Evolutionary conservation across 1,284 basidiomycete genomes (phyloP).

Genomic region (Ustilago vetiveriae): DNA sequence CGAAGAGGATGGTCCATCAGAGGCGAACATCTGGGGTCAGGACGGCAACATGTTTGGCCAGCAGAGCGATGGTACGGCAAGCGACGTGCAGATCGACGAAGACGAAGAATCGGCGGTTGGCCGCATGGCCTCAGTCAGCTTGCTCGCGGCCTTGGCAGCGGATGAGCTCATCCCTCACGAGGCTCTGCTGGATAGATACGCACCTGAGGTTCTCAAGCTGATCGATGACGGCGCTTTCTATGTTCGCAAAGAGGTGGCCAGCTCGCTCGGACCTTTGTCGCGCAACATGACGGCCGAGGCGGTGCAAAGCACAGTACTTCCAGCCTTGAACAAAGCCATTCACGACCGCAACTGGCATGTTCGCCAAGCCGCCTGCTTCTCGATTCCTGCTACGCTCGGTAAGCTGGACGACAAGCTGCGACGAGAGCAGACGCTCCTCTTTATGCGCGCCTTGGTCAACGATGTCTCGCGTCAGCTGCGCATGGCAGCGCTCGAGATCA

Average conservation of each 20-base stretch:
- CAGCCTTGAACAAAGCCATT: slow-evolving; percentile 78
- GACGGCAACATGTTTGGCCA: slow-evolving; percentile 31
- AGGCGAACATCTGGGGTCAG: slow-evolving; percentile 29
- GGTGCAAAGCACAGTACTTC: slow-evolving; percentile 72
- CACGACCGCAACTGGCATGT: slow-evolving; percentile 83
- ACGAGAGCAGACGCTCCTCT: slow-evolving; percentile 50
- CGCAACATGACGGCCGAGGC: slow-evolving; percentile 82
- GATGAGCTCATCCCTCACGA: slow-evolving; percentile 70
- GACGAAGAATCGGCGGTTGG: slow-evolving; percentile 82
- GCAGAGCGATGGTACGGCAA: slow-evolving; percentile 35
- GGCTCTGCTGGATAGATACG: slow-evolving; percentile 76
- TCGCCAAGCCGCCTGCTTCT: slow-evolving; percentile 86
- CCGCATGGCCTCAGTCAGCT: slow-evolving; percentile 87
- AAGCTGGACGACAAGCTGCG: slow-evolving; percentile 36
- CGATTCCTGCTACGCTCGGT: slow-evolving; percentile 72
- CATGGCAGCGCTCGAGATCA: slow-evolving; percentile 82
- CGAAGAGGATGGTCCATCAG: slow-evolving; percentile 19
- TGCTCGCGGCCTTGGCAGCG: slow-evolving; percentile 80
- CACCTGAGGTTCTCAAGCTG: slow-evolving; percentile 82
- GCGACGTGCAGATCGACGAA: slow-evolving; percentile 35
- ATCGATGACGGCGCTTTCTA: slow-evolving; percentile 81
- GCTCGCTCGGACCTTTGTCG: slow-evolving; percentile 85
- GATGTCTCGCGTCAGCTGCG: slow-evolving; percentile 80
- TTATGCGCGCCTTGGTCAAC: slow-evolving; percentile 71
- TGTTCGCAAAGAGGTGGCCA: slow-evolving; percentile 88